Percentiles rank a stretch among this genome's conserved stretches.
Conservation (phyloP, 345 rosid species). For the Salix udensis region DNA sequence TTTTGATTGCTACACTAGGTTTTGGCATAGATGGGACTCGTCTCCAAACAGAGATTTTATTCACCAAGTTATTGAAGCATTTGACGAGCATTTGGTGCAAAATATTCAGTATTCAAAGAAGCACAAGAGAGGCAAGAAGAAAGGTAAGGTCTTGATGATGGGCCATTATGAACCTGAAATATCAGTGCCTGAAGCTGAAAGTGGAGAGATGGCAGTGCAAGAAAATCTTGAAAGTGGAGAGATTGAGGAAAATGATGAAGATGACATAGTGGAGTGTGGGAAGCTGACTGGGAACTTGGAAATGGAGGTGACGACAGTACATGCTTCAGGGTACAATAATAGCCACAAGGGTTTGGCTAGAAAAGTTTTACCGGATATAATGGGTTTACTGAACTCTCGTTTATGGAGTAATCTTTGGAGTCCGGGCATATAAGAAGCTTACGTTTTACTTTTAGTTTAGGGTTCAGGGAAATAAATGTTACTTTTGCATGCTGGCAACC, state of each 20-base stretch:
- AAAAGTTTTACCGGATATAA: constrained; percentile 27
- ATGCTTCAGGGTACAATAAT: not conserved
- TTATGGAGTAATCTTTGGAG: constrained; percentile 34
- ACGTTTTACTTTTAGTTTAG: not conserved
- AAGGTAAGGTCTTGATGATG: not conserved
- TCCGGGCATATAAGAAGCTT: constrained; percentile 6
- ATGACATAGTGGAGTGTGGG: not conserved
- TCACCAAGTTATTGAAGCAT: constrained; percentile 26
- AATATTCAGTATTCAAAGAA: constrained; percentile 6
- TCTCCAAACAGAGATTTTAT: constrained; percentile 27
- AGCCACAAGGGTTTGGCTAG: constrained; percentile 30
- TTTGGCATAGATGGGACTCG: constrained; percentile 31
- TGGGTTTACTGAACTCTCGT: constrained; percentile 30
- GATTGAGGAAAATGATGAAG: not conserved
- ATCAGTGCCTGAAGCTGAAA: not conserved
- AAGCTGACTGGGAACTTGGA: not conserved
- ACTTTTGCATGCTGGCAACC: not conserved
- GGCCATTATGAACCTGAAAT: not conserved
- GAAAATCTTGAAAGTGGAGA: not conserved
- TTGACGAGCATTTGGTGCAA: constrained; percentile 25
- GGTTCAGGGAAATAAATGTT: not conserved
- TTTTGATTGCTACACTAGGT: constrained; percentile 27
- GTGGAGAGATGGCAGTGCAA: not conserved
- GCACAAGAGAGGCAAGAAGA: not conserved
- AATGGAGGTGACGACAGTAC: constrained; percentile 18